Base-by-base conservation (phyloP, 2,329 filamentous ascomycete species). In the Neofusicoccum cordaticola region DNA sequence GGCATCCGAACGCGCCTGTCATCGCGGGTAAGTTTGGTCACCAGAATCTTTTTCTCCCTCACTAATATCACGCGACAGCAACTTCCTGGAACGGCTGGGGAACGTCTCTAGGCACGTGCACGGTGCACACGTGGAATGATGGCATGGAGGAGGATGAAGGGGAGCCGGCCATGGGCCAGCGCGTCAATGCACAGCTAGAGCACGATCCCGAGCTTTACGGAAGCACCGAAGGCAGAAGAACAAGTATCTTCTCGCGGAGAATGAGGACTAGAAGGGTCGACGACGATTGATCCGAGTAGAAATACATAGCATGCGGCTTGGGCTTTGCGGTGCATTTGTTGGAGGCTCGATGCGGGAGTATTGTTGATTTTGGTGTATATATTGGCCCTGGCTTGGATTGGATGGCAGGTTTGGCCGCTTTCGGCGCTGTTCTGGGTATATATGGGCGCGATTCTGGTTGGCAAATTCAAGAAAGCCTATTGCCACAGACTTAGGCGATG, bases 1-100 rank as follows among this genome's bases (percentile, higher is more conserved):
- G 93, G 93, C 93, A 96, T 79, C 93, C 93, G 0, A 89, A 84
- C 68, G 91, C 90, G 1, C 92, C 93, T 0, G 83, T 96, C 45
- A 82, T 97, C 68, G 93, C 87, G 69, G 85, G 84, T 86, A 78
- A 74, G 82, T 77, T 0, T 5, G 11, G 0, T 27, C 27, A 19
- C 9, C 12, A 8, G 19, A 8, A 22, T 17, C 8, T 27, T 62
- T 15, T 41, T 42, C n/a, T 17, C 12, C 13, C 8, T 37, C 15
- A 11, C 27, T 42, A 22, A 58, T n/a, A 5, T 45, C n/a, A 19
- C 17, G 19, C 19, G 19, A 47, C 67, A 91, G 92, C 92, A 44
- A 95, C 92, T 8, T 87, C 89, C 0, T 92, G 91, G 88, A 93
- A 93, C 69, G 91, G 91, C 22, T 90, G 87, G 78, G 88, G 88